Base-by-base conservation (phyloP, 1,284 basidiomycete species). In the Fomitopsis palustris region DNA sequence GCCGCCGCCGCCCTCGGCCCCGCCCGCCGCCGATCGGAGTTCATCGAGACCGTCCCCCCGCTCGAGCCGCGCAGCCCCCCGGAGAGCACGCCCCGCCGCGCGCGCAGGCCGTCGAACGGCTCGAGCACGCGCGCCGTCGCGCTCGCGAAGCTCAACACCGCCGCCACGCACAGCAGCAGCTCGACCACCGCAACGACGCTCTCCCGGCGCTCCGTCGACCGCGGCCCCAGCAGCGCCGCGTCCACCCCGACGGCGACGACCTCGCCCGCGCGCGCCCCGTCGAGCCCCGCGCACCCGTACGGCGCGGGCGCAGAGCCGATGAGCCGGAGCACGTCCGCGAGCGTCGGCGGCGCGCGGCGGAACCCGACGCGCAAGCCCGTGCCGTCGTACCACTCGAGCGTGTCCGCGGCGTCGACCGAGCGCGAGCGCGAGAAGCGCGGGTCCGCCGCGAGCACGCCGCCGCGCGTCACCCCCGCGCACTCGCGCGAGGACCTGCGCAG, bases 351-450 rank as follows among this genome's bases (percentile, higher is more conserved):
- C 33, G 53, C 52, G 23, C 61, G 57, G 9, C 62, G 67, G 31
- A 66, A 69, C n/a, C 61, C 70, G 23, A 53, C 67, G 23, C 70
- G 77, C 53, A 80, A 80, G 68, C 79, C 80, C 2, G 78, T 80
- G 19, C 80, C 80, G 17, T 69, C 72, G 25, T 79, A 74, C 60
- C 65, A 70, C 54, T 58, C 56, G 23, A 56, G 43, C 25, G 39
- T 31, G 19, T 54, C 54, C 10, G 37, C 59, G 17, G 8, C 39
- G 56, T 27, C 45, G 14, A 43, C 35, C 41, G 56, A 37, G 35
- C 10, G 12, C 12, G 35, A 37, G 35, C 9, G 16, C 10, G 35
- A 47, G 39, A 52, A 52, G 31, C 49, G 49, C 35, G 37, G 31
- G 16, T 39, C 56, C 3, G 31, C 53, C 1, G 55, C 62, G 39